Conservation (phyloP, 2,329 filamentous ascomycete species). For the Diplodia seriata region DNA sequence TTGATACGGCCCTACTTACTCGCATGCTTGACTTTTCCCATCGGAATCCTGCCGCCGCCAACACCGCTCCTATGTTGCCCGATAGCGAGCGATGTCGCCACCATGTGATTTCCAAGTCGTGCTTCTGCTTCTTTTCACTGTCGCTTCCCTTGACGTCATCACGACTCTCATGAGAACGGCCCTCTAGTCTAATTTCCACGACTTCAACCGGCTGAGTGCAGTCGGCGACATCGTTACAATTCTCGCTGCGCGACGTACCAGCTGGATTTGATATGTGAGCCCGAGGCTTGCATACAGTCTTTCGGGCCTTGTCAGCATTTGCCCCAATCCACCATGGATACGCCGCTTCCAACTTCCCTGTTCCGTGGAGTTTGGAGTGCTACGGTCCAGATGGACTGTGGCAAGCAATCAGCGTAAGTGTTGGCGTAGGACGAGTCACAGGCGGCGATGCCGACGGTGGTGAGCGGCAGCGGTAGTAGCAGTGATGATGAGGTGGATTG, state of each 20-base stretch:
- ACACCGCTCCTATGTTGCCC: background rate
- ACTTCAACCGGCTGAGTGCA: background rate
- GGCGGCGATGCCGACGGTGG: slow-evolving; percentile 9
- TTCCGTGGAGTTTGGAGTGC: slow-evolving; percentile 36
- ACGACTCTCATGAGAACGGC: background rate
- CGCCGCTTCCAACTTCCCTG: slow-evolving; percentile 29
- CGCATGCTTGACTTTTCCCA: no score
- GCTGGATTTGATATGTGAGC: slow-evolving; percentile 1
- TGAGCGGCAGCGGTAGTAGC: background rate
- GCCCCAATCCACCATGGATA: background rate
- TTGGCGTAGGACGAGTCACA: slow-evolving; percentile 3
- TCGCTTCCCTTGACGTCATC: background rate
- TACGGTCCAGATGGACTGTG: slow-evolving; percentile 38
- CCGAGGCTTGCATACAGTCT: background rate
- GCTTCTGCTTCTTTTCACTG: background rate
- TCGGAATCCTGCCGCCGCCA: no score
- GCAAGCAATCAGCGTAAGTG: slow-evolving; percentile 34
- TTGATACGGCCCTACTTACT: no score
- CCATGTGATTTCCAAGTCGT: background rate
- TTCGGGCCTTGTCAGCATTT: background rate
- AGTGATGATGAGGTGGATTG: background rate
- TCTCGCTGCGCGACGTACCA: background rate
- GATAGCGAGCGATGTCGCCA: background rate
- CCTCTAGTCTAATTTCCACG: background rate
- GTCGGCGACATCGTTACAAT: background rate